Evolutionary conservation across 208 protist genomes (phyloP), one percentile per base, ranked within the genome.

Genomic region (Trypanosoma avium): DNA sequence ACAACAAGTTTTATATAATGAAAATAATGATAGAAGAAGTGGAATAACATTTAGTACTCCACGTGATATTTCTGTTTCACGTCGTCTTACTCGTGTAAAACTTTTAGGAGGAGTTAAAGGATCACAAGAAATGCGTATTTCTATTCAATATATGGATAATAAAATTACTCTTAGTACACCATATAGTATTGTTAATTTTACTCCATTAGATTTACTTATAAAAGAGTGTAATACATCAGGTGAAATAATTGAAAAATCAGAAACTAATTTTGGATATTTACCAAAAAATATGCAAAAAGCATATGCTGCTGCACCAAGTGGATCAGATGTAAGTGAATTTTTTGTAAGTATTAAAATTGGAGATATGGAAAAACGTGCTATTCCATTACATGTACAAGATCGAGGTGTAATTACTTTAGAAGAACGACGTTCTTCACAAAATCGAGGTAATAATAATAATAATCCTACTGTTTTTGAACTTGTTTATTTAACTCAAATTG

Each of bases 311-410:
- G 57, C 75, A 38, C 82, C 90, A 27, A 64, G 53, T 12, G 63
- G 56, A 19, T 45, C 65, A n/a, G 47, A 61, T 30, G 57, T 58
- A 19, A 76, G 82, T 26, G 66, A 84, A 56, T 91, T 95, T 59
- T 92, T 92, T 65, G 90, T 95, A 17, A 88, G 81, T 59, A 24
- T 95, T 21, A 70, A 68, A 32, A 62, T 64, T 53, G 73, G 65
- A 38, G 49, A 74, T 30, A 73, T 77, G 57, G 15, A 57, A n/a
- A 77, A 74, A 50, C 64, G 42, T 65, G 75, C 66, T 26, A 64
- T 95, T 17, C 90, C 90, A 4, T 61, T 95, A 35, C 90, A 95
- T 54, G 86, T 87, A 8, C 86, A 92, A 57, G 81, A 87, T 67
- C 72, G 84, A 30, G 84, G 90, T 33, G 35, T 89, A 17, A 86